Evolutionary conservation across 495 filamentous ascomycete genomes (phyloP).

Genomic region (Hypoxylon subgilvum): DNA sequence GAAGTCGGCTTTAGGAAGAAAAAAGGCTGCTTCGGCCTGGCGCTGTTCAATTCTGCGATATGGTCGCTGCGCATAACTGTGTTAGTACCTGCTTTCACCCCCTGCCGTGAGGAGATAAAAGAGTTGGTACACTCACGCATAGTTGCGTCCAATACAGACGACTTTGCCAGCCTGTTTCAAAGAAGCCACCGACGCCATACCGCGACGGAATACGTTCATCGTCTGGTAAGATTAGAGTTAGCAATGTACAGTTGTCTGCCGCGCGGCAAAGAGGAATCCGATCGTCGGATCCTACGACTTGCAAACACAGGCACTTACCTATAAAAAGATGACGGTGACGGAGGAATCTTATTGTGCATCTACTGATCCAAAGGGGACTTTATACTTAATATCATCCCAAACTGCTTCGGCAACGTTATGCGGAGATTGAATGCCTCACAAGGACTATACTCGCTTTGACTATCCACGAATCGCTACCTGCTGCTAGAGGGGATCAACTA

Average conservation of each 20-base stretch:
- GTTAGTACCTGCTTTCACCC: neutral
- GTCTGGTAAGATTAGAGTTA: constrained; percentile 20
- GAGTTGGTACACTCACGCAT: constrained; percentile 70
- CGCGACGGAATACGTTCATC: constrained; percentile 52
- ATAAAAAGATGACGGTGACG: constrained; percentile 17
- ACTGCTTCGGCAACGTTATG: constrained; percentile 22
- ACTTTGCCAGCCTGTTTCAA: constrained; percentile 80
- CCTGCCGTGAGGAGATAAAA: constrained; percentile 6
- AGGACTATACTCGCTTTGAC: constrained; percentile 26
- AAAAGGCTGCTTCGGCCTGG: constrained; percentile 87
- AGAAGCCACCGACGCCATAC: constrained; percentile 62
- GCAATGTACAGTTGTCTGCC: constrained; percentile 5
- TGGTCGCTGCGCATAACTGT: constrained; percentile 71
- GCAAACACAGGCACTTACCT: constrained; percentile 1
- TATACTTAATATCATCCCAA: constrained; percentile 10
- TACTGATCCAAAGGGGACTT: constrained; percentile 5
- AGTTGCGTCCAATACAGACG: constrained; percentile 97
- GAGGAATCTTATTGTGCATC: constrained; percentile 12
- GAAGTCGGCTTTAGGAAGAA: constrained; percentile 97
- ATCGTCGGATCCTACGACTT: constrained; percentile 14
- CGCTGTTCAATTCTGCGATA: constrained; percentile 87
- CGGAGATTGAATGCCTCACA: constrained; percentile 18
- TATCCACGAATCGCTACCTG: constrained; percentile 7
- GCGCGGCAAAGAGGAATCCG: constrained; percentile 10
- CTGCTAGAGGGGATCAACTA: constrained; percentile 34